Base-by-base conservation (phyloP, 2,329 filamentous ascomycete species). In the Pseudogymnoascus sp. region DNA sequence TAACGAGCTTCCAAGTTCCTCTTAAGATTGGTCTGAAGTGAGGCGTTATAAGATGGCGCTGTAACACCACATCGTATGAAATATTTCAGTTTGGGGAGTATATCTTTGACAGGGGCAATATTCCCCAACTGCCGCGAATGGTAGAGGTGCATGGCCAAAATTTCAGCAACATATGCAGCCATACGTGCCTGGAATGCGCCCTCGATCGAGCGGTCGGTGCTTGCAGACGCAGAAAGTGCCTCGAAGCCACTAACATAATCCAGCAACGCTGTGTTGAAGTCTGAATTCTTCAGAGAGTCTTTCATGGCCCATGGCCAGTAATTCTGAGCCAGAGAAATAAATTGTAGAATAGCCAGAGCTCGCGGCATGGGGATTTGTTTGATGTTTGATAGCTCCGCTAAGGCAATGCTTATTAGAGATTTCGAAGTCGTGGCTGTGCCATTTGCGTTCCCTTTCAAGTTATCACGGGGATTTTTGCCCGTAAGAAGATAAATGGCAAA, bases 291-390 rank as follows among this genome's bases (percentile, higher is more conserved):
- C 66, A 89, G 85, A 37, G 96, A 79, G 41, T 89, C 87, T 64
- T 90, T 88, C 64, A 96, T 92, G 1, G 92, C 93, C 91, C 93
- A 96, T 1, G 93, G 90, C 93, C 93, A 98, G 73, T 92, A 90
- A 74, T 96, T 95, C 73, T 97, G 93, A 4, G 93, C 90, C 2
- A 90, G 86, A 2, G 90, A 87, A 39, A 97, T 85, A 74, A 98
- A 98, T 70, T 93, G 88, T 14, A 99, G 81, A 70, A 97, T 86
- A 0, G 90, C 86, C 21, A 92, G 79, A 3, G 88, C 85, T 67
- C 92, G 85, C 36, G 80, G 79, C n/a, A 83, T 81, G 7, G 88
- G 81, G 21, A 93, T 75, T 1, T 83, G 79, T 23, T 83, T 81
- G 66, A 96, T 85, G 10, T 81, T 81, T 16, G 84, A 82, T 39